Base-by-base conservation (phyloP, 441 rosid species). In the Jatropha multifida region DNA sequence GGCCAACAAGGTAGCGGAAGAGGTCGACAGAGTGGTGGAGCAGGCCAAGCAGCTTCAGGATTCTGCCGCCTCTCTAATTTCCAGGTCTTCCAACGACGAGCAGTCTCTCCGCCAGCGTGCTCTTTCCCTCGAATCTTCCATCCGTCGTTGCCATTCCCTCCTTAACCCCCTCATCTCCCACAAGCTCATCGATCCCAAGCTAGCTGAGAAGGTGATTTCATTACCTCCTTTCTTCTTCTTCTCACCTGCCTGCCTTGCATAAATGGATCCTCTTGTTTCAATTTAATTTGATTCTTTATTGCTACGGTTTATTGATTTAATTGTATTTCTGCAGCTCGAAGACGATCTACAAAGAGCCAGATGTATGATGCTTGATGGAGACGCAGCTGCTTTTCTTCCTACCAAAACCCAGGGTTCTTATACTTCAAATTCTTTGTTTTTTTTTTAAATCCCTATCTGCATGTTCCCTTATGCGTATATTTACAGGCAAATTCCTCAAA, bases 21-120 rank as follows among this genome's bases (percentile, higher is more conserved):
- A 96, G 82, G 90, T 92, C 26, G 85, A 69, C 65, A 81, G 83
- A 65, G 80, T 89, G 74, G 83, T 88, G 64, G 97, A 93, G 69
- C 88, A 87, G 80, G 92, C 93, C 26, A 91, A 87, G 79, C 92
- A 89, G 86, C 87, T 96, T 32, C 94, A 96, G 76, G 98, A 93
- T 61, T 79, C 92, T 12, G 95, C 94, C 1, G 74, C 96, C 12
- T 86, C 92, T 0, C 76, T 86, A 65, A 74, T 93, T 4, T 84
- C 91, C n/a, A 80, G 71, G 73, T 79, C 88, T 59, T 87, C 88
- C 20, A 80, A 74, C 75, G 91, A 89, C n/a, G 98, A 96, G 74
- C 89, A 85, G 66, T 87, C 93, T 40, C 88, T 93, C 55, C 91
- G 90, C 26, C 87, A 87, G 52, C 87, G 94, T 51, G 94, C 90